Conservation (phyloP, 306 rosid species). For the Sphenostylis stenocarpa region DNA sequence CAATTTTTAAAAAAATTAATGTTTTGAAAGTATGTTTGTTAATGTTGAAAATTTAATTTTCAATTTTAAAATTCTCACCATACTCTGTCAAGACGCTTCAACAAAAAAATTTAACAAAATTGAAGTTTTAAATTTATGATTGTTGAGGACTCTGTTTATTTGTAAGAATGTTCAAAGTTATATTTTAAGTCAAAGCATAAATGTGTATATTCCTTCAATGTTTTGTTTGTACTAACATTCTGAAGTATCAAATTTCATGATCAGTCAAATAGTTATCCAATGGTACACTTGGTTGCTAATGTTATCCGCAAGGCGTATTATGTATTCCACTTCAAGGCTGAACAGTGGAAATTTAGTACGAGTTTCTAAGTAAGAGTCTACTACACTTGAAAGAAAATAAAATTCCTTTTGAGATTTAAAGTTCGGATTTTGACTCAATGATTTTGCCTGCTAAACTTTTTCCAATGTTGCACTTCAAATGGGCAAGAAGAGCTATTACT, state of each 20-base stretch:
- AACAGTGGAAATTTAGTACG: neutral
- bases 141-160: too few relatives aligned
- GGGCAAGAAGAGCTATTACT: neutral
- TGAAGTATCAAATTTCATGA: neutral
- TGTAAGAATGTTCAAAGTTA: too few relatives aligned
- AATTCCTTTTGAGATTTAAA: constrained; percentile 11
- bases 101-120: too few relatives aligned
- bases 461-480: neutral
- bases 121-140: too few relatives aligned
- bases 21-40: too few relatives aligned
- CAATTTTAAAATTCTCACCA: too few relatives aligned
- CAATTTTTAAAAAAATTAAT: too few relatives aligned
- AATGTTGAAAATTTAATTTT: too few relatives aligned
- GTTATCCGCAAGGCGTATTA: neutral
- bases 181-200: neutral
- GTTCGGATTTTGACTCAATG: neutral
- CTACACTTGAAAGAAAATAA: constrained; percentile 1
- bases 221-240: constrained; percentile 4
- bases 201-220: neutral
- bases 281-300: neutral
- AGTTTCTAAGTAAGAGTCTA: neutral
- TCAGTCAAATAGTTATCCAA: constrained; percentile 6
- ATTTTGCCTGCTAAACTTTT: neutral
- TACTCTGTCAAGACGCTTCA: too few relatives aligned
- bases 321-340: too few relatives aligned